phyloP scores from a whole-genome alignment of 495 filamentous ascomycete genomes.

The Sabuloglossum arenarium region DNA sequence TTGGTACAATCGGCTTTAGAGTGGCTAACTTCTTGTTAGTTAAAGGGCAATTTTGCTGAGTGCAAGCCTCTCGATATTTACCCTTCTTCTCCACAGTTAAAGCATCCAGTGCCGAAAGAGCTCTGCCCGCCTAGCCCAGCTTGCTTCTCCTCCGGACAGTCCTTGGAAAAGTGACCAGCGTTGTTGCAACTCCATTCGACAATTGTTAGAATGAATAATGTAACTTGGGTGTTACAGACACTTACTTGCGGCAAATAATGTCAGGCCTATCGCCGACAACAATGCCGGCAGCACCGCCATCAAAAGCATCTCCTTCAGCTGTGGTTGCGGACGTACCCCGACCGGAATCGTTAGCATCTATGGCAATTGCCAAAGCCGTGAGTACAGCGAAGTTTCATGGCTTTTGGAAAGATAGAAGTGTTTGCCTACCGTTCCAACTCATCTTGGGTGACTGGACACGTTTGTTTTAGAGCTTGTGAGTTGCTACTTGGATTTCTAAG shows the following conservation, averaged over 20 bases:
- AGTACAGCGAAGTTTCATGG: neutral
- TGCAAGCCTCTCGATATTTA: conserved; percentile 5
- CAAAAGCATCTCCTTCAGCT: neutral
- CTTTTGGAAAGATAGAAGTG: neutral
- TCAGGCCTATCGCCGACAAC: neutral
- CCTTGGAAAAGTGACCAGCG: conserved; percentile 33
- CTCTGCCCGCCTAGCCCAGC: conserved; percentile 17
- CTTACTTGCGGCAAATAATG: conserved; percentile 18
- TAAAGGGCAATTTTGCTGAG: neutral
- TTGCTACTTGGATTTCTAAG: neutral
- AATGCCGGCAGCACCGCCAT: conserved; percentile 5
- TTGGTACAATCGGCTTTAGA: conserved; percentile 48
- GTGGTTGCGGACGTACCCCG: conserved; percentile 4
- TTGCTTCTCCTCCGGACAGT: conserved; percentile 31
- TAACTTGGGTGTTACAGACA: neutral
- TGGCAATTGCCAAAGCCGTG: neutral
- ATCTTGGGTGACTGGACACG: neutral
- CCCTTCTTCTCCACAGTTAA: conserved; percentile 53
- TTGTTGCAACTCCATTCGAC: conserved; percentile 27
- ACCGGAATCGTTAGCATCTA: neutral
- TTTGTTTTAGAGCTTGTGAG: neutral
- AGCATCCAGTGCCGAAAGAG: conserved; percentile 25
- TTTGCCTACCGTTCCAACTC: neutral
- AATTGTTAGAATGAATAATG: conserved; percentile 5
- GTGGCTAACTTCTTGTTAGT: conserved; percentile 23